Evolutionary conservation across 139 green algal species (phyloP).

Genomic region (Limnomonas spitsbergensis): DNA sequence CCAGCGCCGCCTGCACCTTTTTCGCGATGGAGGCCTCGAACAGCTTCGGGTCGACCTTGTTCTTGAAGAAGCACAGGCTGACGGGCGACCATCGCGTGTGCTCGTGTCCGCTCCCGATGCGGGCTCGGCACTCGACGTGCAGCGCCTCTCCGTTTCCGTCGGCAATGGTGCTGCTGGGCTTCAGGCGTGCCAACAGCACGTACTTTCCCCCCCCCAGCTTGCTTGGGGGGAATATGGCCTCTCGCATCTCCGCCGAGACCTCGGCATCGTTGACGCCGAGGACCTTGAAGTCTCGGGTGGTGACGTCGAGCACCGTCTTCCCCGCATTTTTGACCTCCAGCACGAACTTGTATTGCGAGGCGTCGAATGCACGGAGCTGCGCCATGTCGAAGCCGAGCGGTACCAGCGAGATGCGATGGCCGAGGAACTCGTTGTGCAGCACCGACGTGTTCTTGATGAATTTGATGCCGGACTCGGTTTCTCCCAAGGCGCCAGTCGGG

Average conservation of each 20-base stretch:
- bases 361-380: neutral
- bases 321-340: neutral
- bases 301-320: constrained; percentile 1
- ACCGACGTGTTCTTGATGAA: constrained; percentile 5
- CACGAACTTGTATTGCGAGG: neutral
- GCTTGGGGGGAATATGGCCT: neutral
- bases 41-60: neutral
- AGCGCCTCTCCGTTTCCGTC: neutral
- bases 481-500: neutral
- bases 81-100: constrained; percentile 17
- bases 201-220: neutral
- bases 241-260: neutral
- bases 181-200: constrained; percentile 4
- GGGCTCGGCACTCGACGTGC: neutral
- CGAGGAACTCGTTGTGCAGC: constrained; percentile 22
- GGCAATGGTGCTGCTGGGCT: neutral
- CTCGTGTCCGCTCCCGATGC: neutral
- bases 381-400: neutral
- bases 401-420: constrained; percentile 13
- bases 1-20: too few species aligned
- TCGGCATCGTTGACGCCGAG: neutral
- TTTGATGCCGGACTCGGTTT: neutral
- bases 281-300: neutral
- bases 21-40: too few species aligned
- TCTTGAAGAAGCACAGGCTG: neutral